Evolutionary conservation across 2,329 filamentous ascomycete genomes (phyloP).

Genomic region (Arthrinium puccinioides): DNA sequence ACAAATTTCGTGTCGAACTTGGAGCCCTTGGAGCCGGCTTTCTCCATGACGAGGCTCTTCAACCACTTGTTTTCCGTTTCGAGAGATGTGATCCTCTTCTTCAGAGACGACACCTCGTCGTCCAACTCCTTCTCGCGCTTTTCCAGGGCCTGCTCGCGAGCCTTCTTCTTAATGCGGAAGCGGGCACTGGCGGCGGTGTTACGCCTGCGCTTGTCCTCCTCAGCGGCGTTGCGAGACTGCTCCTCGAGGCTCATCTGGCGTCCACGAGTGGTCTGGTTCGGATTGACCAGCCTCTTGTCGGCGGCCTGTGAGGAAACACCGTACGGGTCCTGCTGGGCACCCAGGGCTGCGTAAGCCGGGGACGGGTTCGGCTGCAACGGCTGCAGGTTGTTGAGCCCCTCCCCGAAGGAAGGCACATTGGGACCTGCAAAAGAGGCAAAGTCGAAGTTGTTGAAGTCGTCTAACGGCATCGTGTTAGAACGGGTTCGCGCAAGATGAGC

Average conservation of each 20-base stretch:
- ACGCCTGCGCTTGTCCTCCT: constrained; percentile 83
- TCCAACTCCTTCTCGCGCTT: constrained; percentile 75
- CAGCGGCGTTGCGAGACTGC: constrained; percentile 63
- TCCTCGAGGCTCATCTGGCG: constrained; percentile 58
- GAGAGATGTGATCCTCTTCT: constrained; percentile 62
- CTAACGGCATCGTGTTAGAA: constrained; percentile 45
- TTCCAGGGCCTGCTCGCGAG: constrained; percentile 80
- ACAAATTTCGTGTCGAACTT: constrained; percentile 33
- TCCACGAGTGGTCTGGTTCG: constrained; percentile 25
- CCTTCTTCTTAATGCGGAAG: constrained; percentile 94
- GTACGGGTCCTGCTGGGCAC: constrained; percentile 29
- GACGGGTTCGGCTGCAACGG: constrained; percentile 47
- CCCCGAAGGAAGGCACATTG: constrained; percentile 37
- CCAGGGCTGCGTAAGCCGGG: constrained; percentile 32
- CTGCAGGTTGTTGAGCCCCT: constrained; percentile 33
- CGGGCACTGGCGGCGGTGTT: constrained; percentile 85
- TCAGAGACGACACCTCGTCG: constrained; percentile 68
- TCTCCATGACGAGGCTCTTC: constrained; percentile 69
- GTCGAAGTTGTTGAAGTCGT: constrained; percentile 50
- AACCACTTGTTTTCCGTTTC: constrained; percentile 41
- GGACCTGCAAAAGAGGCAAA: constrained; percentile 46
- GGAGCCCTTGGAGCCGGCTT: constrained; percentile 58
- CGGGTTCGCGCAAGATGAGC: constrained; percentile 14
- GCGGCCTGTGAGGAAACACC: constrained; percentile 21
- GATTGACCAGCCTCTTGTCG: constrained; percentile 41